Base-by-base conservation (phyloP, 148 eudicot genomes). In the Amaranthus hypochondriacus region DNA sequence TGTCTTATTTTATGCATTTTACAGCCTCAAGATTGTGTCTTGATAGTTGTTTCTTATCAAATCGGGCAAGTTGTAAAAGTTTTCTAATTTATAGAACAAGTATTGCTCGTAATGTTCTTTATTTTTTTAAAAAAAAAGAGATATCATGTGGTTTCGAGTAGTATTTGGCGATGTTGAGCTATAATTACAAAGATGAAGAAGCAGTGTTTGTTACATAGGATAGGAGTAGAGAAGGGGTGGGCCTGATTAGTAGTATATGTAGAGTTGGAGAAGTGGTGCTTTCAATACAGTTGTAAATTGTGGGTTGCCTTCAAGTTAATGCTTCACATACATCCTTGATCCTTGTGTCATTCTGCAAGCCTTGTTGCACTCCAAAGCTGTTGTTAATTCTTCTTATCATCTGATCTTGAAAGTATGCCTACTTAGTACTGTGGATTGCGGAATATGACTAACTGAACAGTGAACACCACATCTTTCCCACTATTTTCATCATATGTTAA, bases 271-370 rank as follows among this genome's bases (percentile, higher is more conserved):
- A 65, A 66, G 6, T 78, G 62, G 74, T 78, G 68, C 49, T 51
- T 69, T 71, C 74, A 68, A 50, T 28, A 48, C 66, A 73, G 81
- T 77, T 28, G 39, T 28, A 1, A 28, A 28, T 28, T 28, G 39
- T 28, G 39, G 39, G 39, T 28, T 78, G 80, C 80, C 67, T 78
- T 78, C 66, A 28, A 68, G 73, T 78, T 78, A 68, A 68, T 68
- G 70, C 73, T 46, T 49, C 56, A 63, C 74, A 60, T 66, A 9
- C 66, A 67, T 43, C 56, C 18, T 50, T 28, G 39, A 4, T 68
- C 9, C n/a, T 68, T 69, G 9, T 14, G 15, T 8, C 53, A 49
- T 14, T 74, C 54, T 49, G 54, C 51, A 11, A 62, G 63, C 70
- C 15, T 62, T 63, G 75, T 46, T 77, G 70, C 72, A 7, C 48